A percentile compares a stretch with the other conserved stretches of the same genome.
Conservation (phyloP, 768 basidiomycete genomes). For the Termitomyces heimii region DNA sequence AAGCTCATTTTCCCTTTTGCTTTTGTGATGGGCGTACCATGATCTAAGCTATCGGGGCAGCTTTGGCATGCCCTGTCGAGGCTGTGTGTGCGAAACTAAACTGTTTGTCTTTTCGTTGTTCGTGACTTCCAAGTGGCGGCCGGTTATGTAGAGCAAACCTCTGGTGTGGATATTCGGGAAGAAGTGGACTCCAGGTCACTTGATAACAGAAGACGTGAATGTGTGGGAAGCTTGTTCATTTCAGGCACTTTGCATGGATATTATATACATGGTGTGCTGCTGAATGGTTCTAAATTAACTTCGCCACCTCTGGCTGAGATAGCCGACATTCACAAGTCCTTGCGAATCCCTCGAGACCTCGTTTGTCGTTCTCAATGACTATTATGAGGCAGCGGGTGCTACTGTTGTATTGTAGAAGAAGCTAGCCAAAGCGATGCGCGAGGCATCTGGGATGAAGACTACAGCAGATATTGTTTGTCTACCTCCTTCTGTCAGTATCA, state of each 20-base stretch:
- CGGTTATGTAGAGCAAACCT: neutral
- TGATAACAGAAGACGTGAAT: neutral
- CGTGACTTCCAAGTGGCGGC: neutral
- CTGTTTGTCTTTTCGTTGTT: neutral
- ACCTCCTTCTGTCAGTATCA: neutral
- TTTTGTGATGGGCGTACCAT: neutral
- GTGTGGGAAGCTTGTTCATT: conserved; percentile 2
- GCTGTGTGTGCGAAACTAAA: neutral
- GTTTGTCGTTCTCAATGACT: conserved; percentile 63
- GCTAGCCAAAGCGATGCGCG: conserved; percentile 62
- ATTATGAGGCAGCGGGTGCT: conserved; percentile 63
- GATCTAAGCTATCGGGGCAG: neutral
- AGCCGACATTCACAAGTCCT: conserved; percentile 70
- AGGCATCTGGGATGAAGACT: conserved; percentile 54
- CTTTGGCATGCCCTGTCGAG: neutral
- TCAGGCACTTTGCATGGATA: neutral
- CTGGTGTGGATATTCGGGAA: neutral
- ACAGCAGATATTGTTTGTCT: conserved; percentile 50
- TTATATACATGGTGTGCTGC: too few species aligned
- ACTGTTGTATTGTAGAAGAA: conserved; percentile 68
- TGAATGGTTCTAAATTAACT: conserved; percentile 12
- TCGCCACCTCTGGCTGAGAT: conserved; percentile 46
- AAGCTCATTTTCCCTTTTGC: neutral
- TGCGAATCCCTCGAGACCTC: conserved; percentile 72
- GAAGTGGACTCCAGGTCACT: neutral